Conservation (phyloP, 306 rosid species). For the Prunus mongolica region DNA sequence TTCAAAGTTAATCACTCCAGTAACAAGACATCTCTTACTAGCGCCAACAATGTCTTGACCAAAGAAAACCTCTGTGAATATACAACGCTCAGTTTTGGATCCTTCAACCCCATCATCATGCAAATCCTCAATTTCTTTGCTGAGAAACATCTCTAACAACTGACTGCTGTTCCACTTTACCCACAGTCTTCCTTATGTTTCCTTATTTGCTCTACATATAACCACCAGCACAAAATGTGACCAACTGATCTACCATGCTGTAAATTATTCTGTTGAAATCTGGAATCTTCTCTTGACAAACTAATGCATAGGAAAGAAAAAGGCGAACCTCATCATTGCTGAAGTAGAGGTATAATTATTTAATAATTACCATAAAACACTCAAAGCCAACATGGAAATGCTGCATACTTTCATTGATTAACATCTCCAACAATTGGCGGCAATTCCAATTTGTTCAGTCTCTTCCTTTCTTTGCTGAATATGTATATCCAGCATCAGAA, state of each 20-base stretch:
- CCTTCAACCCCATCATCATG: slow-evolving; percentile 79
- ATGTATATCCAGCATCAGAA: not conserved
- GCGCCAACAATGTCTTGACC: slow-evolving; percentile 37
- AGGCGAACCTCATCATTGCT: slow-evolving; percentile 17
- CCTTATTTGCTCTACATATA: slow-evolving; percentile 31
- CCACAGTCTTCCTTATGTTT: slow-evolving; percentile 27
- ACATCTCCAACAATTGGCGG: not conserved
- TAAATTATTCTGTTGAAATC: slow-evolving; percentile 9
- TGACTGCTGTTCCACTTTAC: slow-evolving; percentile 22
- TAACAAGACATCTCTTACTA: slow-evolving; percentile 49
- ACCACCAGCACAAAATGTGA: slow-evolving; percentile 27
- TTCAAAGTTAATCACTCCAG: slow-evolving; percentile 58
- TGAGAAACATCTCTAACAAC: slow-evolving; percentile 36
- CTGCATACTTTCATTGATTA: not conserved
- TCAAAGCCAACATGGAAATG: not conserved
- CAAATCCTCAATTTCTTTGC: slow-evolving; percentile 51
- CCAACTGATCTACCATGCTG: slow-evolving; percentile 1
- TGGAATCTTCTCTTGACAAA: slow-evolving; percentile 19
- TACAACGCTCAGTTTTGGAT: slow-evolving; percentile 58
- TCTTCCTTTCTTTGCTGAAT: not conserved
- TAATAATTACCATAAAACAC: not conserved
- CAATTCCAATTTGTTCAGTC: not conserved
- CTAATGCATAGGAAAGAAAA: not conserved
- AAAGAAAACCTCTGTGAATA: slow-evolving; percentile 73
- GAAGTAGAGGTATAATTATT: not conserved